These are phyloP conservation scores for Hawksworthiomyces lignivorus DNA, from an alignment of 2,329 filamentous ascomycete genomes.

Conservation along the genomic window DNA sequence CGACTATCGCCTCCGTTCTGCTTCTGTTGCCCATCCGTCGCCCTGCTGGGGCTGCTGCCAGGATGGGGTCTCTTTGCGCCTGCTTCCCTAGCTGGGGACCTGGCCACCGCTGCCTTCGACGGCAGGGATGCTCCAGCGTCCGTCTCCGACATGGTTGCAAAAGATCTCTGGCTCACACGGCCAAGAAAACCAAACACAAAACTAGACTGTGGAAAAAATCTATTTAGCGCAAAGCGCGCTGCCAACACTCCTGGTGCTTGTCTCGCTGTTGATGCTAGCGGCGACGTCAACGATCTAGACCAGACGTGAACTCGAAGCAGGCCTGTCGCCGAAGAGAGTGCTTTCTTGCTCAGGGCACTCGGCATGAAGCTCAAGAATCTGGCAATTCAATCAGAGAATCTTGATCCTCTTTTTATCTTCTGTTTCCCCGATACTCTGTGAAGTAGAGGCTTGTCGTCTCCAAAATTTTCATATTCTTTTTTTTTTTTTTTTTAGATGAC, in stretches of 20 bases:
- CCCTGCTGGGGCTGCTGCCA: slow-evolving; percentile 4
- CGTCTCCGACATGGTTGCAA: background rate
- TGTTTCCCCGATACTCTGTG: too few species aligned
- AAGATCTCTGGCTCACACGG: background rate
- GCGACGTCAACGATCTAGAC: too few species aligned
- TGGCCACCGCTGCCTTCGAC: background rate
- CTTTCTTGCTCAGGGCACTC: background rate
- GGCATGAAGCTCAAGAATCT: background rate
- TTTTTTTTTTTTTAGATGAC: slow-evolving; percentile 5
- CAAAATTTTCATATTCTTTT: too few species aligned
- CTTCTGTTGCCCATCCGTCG: too few species aligned
- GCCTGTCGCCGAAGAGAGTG: background rate
- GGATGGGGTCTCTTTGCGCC: slow-evolving; percentile 10
- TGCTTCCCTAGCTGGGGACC: background rate
- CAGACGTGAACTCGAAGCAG: background rate
- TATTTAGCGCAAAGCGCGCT: too few species aligned
- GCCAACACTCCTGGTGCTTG: too few species aligned
- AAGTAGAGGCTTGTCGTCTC: too few species aligned
- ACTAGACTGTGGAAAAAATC: too few species aligned
- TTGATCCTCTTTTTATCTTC: too few species aligned
- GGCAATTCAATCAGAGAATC: background rate
- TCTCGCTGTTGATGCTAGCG: too few species aligned
- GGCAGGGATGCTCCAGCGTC: background rate
- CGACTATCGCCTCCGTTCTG: slow-evolving; percentile 9
- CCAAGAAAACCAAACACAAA: too few species aligned